Evolutionary conservation across 2,329 filamentous ascomycete genomes (phyloP).

Genomic region (Ceratocystiopsis sp.): DNA sequence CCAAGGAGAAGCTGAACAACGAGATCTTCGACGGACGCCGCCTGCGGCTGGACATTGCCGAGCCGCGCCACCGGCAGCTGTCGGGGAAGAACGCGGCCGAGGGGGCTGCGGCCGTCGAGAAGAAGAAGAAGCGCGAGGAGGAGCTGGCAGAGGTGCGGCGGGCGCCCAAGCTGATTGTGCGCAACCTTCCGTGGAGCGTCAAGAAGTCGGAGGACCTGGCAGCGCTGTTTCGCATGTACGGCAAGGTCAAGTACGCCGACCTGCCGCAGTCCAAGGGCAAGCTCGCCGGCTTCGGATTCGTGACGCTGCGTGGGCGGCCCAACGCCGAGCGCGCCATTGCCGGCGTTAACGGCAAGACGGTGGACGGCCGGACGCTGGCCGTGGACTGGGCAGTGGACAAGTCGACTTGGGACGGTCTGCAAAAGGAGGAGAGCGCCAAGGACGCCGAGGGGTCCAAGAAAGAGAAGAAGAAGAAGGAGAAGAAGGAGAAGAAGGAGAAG

Average conservation of each 20-base stretch:
- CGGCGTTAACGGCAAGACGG: slow-evolving; percentile 70
- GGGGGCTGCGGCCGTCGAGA: slow-evolving; percentile 14
- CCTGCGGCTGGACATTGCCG: slow-evolving; percentile 74
- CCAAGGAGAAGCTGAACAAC: slow-evolving; percentile 67
- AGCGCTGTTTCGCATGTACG: slow-evolving; percentile 68
- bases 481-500: slow-evolving; percentile 15
- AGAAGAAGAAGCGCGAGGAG: slow-evolving; percentile 39
- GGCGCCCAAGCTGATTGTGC: slow-evolving; percentile 65
- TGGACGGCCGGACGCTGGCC: slow-evolving; percentile 75
- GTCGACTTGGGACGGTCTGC: slow-evolving; percentile 58
- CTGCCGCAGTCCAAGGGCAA: slow-evolving; percentile 63
- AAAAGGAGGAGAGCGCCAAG: slow-evolving; percentile 21
- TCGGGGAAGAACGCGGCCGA: slow-evolving; percentile 24
- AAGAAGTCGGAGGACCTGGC: slow-evolving; percentile 69
- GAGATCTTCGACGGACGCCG: slow-evolving; percentile 61
- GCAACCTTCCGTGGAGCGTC: slow-evolving; percentile 92
- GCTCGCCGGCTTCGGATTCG: slow-evolving; percentile 81
- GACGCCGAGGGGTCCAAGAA: slow-evolving; percentile 16
- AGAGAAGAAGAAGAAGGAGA: slow-evolving; percentile 11
- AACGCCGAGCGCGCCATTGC: slow-evolving; percentile 83
- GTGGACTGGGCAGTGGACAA: slow-evolving; percentile 98
- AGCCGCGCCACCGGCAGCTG: slow-evolving; percentile 57
- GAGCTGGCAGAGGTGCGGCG: slow-evolving; percentile 42
- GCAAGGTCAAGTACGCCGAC: slow-evolving; percentile 77
- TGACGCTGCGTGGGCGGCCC: slow-evolving; percentile 71